These are phyloP conservation scores for Serendipita sp. DNA, from an alignment of 768 basidiomycete species.

Conservation along the genomic window DNA sequence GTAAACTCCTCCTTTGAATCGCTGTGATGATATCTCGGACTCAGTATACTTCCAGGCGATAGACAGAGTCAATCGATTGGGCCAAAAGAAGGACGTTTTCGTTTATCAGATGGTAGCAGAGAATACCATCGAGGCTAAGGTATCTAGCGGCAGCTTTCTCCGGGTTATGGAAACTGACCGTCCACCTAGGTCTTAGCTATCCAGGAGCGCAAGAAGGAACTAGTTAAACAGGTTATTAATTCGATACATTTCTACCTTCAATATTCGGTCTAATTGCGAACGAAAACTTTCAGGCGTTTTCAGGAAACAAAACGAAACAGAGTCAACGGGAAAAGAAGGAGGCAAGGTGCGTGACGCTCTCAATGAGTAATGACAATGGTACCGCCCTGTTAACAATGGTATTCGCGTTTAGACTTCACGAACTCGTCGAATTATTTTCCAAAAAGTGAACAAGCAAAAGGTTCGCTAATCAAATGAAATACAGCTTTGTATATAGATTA, in stretches of 20 bases:
- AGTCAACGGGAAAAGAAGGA: conserved; percentile 62
- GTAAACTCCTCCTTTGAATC: conserved; percentile 24
- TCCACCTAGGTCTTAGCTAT: conserved; percentile 52
- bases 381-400: too few species aligned
- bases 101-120: conserved; percentile 86
- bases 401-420: too few species aligned
- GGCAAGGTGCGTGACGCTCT: conserved; percentile 31
- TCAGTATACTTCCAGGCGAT: background rate
- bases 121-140: conserved; percentile 76
- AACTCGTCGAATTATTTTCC: too few species aligned
- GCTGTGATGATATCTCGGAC: background rate
- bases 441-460: too few species aligned
- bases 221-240: conserved; percentile 50
- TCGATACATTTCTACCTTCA: background rate
- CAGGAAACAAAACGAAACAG: conserved; percentile 62
- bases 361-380: too few species aligned
- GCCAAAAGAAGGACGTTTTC: conserved; percentile 67
- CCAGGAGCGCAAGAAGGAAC: conserved; percentile 65
- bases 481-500: too few species aligned
- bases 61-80: conserved; percentile 31
- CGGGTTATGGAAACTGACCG: background rate
- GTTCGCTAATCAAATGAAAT: too few species aligned
- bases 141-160: conserved; percentile 14
- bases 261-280: background rate
- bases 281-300: conserved; percentile 47